These are phyloP conservation scores for Diaporthe sp. DNA, from an alignment of 2,329 filamentous ascomycete species.

Conservation along the genomic window DNA sequence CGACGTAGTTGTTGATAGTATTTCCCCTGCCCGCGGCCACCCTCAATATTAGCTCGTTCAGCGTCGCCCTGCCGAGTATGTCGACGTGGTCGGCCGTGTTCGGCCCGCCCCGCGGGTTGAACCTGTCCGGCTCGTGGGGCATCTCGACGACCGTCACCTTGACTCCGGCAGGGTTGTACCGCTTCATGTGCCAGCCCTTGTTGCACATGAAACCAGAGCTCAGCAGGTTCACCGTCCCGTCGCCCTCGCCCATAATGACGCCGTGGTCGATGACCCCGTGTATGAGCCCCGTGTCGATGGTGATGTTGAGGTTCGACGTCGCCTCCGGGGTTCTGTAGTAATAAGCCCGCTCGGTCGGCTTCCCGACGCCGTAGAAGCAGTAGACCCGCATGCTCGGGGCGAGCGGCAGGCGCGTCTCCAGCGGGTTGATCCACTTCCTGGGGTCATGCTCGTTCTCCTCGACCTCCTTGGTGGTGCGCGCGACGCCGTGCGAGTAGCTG, in stretches of 20 bases:
- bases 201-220: constrained; percentile 97
- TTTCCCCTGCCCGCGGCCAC: constrained; percentile 89
- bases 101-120: constrained; percentile 80
- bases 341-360: constrained; percentile 91
- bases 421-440: constrained; percentile 92
- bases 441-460: constrained; percentile 82
- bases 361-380: constrained; percentile 96
- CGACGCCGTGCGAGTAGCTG: constrained; percentile 90
- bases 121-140: constrained; percentile 94
- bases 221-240: constrained; percentile 94
- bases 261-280: constrained; percentile 79
- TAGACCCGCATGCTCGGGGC: constrained; percentile 94
- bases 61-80: constrained; percentile 86
- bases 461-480: constrained; percentile 81
- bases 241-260: constrained; percentile 94
- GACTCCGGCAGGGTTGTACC: constrained; percentile 89
- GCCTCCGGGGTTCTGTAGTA: constrained; percentile 81
- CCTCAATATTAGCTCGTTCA: constrained; percentile 90
- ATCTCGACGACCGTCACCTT: constrained; percentile 92
- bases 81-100: constrained; percentile 93
- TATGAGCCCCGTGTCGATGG: constrained; percentile 74
- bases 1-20: constrained; percentile 79
- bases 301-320: constrained; percentile 78
- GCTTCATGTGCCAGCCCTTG: constrained; percentile 91
- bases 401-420: constrained; percentile 83